Percentiles rank a stretch among this genome's conserved stretches.
Conservation (phyloP, 441 rosid species). For the Brassica hybrid region DNA sequence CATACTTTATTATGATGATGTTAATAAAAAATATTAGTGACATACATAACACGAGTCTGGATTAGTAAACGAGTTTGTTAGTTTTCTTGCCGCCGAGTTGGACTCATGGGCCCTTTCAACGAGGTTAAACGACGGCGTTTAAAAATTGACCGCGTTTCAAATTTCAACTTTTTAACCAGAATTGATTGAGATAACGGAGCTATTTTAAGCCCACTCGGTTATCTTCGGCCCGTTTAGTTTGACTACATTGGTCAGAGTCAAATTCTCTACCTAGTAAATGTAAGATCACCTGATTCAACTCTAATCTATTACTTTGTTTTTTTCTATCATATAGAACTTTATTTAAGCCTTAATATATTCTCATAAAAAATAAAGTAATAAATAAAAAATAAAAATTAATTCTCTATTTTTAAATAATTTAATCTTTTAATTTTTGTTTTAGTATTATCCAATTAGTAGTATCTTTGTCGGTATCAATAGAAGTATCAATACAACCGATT, state of each 20-base stretch:
- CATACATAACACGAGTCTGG: constrained; percentile 29
- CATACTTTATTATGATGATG: background rate
- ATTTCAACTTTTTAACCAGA: background rate
- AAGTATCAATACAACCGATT: too few relatives aligned
- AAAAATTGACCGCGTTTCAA: background rate
- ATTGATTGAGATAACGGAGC: background rate
- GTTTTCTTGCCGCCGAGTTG: constrained; percentile 34
- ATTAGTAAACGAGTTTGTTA: constrained; percentile 22
- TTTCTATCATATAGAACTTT: background rate
- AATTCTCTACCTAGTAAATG: background rate
- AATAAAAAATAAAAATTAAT: background rate
- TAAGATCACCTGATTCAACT: background rate
- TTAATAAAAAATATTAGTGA: background rate
- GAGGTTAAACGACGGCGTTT: constrained; percentile 27
- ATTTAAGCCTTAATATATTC: background rate
- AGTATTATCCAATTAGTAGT: too few relatives aligned
- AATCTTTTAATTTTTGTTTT: too few relatives aligned
- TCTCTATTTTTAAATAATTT: background rate
- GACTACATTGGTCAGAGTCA: constrained; percentile 17
- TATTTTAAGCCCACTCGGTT: constrained; percentile 6
- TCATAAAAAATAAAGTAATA: too few relatives aligned
- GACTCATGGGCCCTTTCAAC: constrained; percentile 36
- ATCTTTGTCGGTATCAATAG: too few relatives aligned
- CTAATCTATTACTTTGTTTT: background rate
- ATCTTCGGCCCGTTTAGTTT: constrained; percentile 10